phyloP scores from a whole-genome alignment of 1,284 basidiomycete species.

The Tylopilus sp. region DNA sequence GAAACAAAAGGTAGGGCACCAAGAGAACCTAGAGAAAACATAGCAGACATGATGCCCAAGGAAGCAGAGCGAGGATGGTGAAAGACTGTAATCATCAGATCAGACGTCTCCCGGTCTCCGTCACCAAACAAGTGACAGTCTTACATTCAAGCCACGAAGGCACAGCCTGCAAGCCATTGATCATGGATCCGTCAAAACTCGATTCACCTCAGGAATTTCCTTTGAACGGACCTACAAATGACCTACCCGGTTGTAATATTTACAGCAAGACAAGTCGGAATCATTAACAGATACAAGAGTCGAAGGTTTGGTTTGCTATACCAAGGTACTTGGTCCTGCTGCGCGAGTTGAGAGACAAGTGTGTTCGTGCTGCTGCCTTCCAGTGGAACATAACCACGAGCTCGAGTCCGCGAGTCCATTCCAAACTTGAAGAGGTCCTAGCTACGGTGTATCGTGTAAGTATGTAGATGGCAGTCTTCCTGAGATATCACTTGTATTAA shows the following conservation, averaged over 20 bases:
- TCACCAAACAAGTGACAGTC: background rate
- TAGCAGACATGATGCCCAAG: constrained; percentile 27
- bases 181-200: constrained; percentile 30
- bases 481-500: no score
- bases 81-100: background rate
- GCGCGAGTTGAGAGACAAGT: constrained; percentile 56
- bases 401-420: no score
- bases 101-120: background rate
- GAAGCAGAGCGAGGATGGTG: constrained; percentile 28
- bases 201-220: background rate
- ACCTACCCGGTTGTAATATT: constrained; percentile 71
- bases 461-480: no score
- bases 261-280: constrained; percentile 69
- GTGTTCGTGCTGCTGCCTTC: constrained; percentile 39
- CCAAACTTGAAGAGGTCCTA: no score
- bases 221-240: no score
- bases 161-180: constrained; percentile 32
- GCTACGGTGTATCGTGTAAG: no score
- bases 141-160: constrained; percentile 35
- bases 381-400: background rate
- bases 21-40: constrained; percentile 29
- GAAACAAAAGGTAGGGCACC: constrained; percentile 24
- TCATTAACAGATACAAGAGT: constrained; percentile 57
- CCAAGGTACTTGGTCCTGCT: constrained; percentile 64
- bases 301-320: constrained; percentile 55